A percentile compares a stretch with the other conserved stretches of the same genome.
Evolutionary conservation across 2,329 filamentous ascomycete species (phyloP).

Genomic region (Bipolaris bicolor): DNA sequence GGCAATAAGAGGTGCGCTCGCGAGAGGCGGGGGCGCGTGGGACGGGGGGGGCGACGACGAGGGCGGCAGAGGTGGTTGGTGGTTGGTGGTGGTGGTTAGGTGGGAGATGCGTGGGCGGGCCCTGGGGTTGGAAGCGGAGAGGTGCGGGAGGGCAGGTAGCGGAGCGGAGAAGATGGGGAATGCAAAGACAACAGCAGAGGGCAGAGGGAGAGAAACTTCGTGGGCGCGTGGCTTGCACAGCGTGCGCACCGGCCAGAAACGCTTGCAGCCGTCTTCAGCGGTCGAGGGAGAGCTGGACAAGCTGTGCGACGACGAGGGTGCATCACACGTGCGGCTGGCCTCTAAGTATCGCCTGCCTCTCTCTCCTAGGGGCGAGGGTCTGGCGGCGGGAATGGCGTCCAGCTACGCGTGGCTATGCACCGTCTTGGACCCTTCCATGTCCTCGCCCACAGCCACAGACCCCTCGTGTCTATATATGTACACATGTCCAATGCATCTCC

Average conservation of each 20-base stretch:
- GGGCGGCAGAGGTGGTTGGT: conserved; percentile 3
- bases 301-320: conserved; percentile 43
- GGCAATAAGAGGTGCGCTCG: conserved; percentile 11
- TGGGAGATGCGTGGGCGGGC: conserved; percentile 1
- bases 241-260: conserved; percentile 34
- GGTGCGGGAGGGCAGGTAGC: conserved; percentile 11
- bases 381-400: conserved; percentile 2
- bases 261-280: conserved; percentile 17
- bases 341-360: conserved; percentile 10
- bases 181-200: not conserved
- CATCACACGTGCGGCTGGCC: conserved; percentile 45
- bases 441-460: not conserved
- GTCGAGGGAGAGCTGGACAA: conserved; percentile 26
- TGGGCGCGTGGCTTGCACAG: conserved; percentile 3
- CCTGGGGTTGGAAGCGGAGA: conserved; percentile 12
- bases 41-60: conserved; percentile 1
- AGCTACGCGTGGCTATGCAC: not conserved
- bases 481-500: not conserved
- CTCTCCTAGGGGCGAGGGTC: conserved; percentile 15
- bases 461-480: not conserved
- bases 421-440: too few species aligned
- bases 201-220: not conserved
- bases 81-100: conserved; percentile 15
- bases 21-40: conserved; percentile 6
- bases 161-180: conserved; percentile 14